Evolutionary conservation across 495 filamentous ascomycete species (phyloP).

Genomic region (Daldinia concentrica): DNA sequence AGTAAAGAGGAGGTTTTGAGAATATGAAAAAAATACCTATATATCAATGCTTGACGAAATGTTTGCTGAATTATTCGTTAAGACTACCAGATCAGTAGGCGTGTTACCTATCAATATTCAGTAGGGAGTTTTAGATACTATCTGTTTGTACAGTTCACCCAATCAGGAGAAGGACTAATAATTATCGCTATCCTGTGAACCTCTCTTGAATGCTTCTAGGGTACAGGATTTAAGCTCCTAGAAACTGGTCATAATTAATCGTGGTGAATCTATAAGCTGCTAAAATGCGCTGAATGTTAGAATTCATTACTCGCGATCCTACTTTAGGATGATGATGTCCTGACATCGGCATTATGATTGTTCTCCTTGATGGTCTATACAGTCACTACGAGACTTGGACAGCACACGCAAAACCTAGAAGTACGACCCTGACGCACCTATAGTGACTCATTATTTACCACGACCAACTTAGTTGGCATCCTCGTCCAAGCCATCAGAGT

Average conservation of each 20-base stretch:
- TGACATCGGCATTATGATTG: background rate
- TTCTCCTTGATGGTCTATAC: background rate
- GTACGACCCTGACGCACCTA: background rate
- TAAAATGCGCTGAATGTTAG: background rate
- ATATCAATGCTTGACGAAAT: conserved; percentile 5
- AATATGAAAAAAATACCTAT: conserved; percentile 4
- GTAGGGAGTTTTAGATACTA: conserved; percentile 14
- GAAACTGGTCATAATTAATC: background rate
- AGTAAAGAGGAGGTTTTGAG: background rate
- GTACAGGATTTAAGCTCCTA: background rate
- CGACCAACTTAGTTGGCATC: conserved; percentile 4
- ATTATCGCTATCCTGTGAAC: conserved; percentile 6
- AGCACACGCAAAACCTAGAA: background rate
- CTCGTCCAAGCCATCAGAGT: conserved; percentile 30
- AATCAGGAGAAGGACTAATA: conserved; percentile 11
- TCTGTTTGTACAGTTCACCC: conserved; percentile 12
- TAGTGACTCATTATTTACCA: background rate
- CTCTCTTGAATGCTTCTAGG: background rate
- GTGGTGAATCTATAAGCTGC: background rate
- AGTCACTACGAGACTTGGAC: background rate
- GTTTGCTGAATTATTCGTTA: conserved; percentile 26
- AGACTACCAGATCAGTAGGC: conserved; percentile 13
- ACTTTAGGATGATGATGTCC: background rate
- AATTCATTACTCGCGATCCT: background rate
- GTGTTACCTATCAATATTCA: conserved; percentile 16